phyloP scores from a whole-genome alignment of 495 filamentous ascomycete species.

The Penicillium bovifimosum region DNA sequence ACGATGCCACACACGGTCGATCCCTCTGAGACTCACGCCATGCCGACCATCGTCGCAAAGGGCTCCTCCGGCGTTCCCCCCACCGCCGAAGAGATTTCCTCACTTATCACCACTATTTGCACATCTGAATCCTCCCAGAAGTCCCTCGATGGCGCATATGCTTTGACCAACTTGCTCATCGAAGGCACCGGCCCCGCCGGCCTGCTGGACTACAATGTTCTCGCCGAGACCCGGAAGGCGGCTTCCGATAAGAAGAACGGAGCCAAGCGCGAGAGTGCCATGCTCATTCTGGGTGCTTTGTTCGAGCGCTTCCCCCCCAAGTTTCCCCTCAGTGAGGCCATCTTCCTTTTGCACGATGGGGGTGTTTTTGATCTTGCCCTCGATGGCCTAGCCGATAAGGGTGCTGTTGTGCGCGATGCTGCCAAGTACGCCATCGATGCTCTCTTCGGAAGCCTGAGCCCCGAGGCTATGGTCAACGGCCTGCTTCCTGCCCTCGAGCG shows the following conservation, averaged over 20 bases:
- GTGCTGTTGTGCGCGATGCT: conserved; percentile 76
- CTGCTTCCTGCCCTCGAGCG: conserved; percentile 65
- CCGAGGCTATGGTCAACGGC: conserved; percentile 75
- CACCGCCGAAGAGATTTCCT: conserved; percentile 63
- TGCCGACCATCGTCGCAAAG: conserved; percentile 58
- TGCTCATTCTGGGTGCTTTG: conserved; percentile 89
- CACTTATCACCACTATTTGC: conserved; percentile 71
- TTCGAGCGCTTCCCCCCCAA: conserved; percentile 81
- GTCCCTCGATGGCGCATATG: conserved; percentile 82
- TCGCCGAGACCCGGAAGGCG: conserved; percentile 70
- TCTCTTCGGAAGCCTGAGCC: conserved; percentile 68
- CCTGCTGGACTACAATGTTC: conserved; percentile 66
- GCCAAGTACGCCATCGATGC: conserved; percentile 93
- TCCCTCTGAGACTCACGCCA: conserved; percentile 51
- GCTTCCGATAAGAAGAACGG: conserved; percentile 93
- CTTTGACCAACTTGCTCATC: conserved; percentile 70
- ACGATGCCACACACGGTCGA: conserved; percentile 65
- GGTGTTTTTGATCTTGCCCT: conserved; percentile 67
- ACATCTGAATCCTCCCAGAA: conserved; percentile 73
- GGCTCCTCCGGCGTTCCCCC: conserved; percentile 52
- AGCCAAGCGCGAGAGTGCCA: conserved; percentile 78
- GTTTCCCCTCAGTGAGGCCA: conserved; percentile 71
- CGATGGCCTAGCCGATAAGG: conserved; percentile 88
- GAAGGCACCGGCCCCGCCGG: conserved; percentile 74
- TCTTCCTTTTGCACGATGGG: conserved; percentile 75